Evolutionary conservation across 148 eudicot species (phyloP), one percentile per base, ranked within the genome.

Genomic region (Suaeda aralocaspica): DNA sequence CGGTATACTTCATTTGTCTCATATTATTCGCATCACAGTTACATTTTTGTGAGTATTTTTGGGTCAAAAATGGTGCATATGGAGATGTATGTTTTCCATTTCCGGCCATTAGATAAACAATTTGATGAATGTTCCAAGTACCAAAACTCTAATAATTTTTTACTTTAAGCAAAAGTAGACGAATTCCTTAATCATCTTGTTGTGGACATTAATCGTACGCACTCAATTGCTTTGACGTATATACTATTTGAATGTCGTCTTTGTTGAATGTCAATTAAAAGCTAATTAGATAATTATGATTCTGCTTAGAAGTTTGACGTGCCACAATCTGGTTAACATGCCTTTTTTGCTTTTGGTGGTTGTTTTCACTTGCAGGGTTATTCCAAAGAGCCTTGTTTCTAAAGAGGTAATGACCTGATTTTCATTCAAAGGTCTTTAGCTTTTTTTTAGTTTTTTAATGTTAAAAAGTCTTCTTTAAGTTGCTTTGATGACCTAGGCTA

Each of bases 341-440:
- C 57, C 29, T 69, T 64, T 74, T 73, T n/a, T 52, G 56, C 69
- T 36, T 68, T 50, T 65, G 72, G 78, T 31, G 46, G 66, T 39
- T 62, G 66, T 21, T 39, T 59, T 68, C 22, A 45, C 24, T 73
- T 42, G 82, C 90, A 92, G 98, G 78, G 85, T 92, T 39, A 92
- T 92, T 74, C 98, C 98, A 39, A 86, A 89, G 86, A 90, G 90
- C 66, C 89, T 92, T 25, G 88, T 87, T 88, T 84, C 92, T 34
- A 83, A 83, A 73, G 98, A 89, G 98, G 98, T 92, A 85, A 67
- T 64, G 68, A 77, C 76, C 69, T 34, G 69, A 77, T 66, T 80
- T 71, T 67, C 48, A 66, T 66, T 49, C 41, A 29, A 62, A 18
- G 21, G 19, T 55, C 44, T 67, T 45, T 18, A 39, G 28, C 64